Percentiles rank a stretch among this genome's conserved stretches.
These are phyloP conservation scores for Colletotrichum lindemuthianum DNA, from an alignment of 2,329 filamentous ascomycete genomes.

Conservation along the genomic window DNA sequence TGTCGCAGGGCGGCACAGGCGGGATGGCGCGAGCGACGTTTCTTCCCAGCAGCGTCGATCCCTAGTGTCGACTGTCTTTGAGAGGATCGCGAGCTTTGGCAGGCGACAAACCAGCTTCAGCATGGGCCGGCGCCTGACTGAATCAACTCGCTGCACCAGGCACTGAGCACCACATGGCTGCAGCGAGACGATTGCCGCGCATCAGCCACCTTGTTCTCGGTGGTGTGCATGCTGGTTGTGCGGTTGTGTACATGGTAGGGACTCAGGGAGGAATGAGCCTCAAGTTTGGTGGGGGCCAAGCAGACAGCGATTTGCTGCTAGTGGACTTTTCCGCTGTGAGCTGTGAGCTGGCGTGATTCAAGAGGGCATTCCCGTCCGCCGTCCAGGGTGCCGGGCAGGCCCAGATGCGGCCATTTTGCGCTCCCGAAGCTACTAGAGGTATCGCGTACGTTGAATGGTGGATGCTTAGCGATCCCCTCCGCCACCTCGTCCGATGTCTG, in stretches of 20 bases:
- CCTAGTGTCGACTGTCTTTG: neutral
- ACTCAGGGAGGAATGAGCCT: conserved; percentile 20
- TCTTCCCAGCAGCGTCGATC: conserved; percentile 19
- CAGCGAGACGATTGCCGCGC: neutral
- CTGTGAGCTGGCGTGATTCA: conserved; percentile 5
- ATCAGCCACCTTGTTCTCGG: too few relatives aligned
- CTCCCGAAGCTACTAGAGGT: conserved; percentile 26
- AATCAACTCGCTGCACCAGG: too few relatives aligned
- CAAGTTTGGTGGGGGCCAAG: conserved; percentile 14
- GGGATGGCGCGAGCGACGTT: neutral
- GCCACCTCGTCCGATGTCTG: neutral
- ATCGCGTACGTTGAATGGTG: conserved; percentile 3
- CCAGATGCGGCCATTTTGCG: conserved; percentile 10
- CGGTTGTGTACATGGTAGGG: too few relatives aligned
- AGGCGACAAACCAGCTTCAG: neutral
- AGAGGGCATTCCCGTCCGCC: conserved; percentile 19
- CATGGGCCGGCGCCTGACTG: too few relatives aligned
- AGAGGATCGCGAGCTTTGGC: conserved; percentile 18
- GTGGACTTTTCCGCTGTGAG: neutral
- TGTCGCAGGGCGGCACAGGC: neutral
- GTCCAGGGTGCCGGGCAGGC: conserved; percentile 10
- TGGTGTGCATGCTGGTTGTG: too few relatives aligned
- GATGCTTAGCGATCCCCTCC: neutral
- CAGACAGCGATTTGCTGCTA: conserved; percentile 1
- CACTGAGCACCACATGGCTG: conserved; percentile 5